Base-by-base conservation (phyloP, 345 rosid genomes). In the Linum lewisii region DNA sequence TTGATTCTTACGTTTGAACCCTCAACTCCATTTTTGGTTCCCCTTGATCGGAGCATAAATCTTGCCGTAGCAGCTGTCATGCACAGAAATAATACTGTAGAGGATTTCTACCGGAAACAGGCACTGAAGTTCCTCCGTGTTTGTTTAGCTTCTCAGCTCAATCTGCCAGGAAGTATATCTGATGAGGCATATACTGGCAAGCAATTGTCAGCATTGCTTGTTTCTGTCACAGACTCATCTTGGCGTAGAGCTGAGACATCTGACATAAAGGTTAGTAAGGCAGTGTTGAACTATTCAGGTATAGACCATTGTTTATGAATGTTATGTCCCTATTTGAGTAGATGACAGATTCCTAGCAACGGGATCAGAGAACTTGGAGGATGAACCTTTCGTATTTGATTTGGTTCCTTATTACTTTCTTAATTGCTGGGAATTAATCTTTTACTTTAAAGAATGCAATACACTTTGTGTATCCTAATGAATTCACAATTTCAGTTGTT, bases 1-100 rank as follows among this genome's bases (percentile, higher is more conserved):
- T 75, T 93, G 73, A 87, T 93, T 77, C 94, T 93, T 59, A 89
- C 94, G 3, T 93, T 93, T 85, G 91, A 87, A 81, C 97, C 99
- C 42, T 72, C 95, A 6, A 93, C 95, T 51, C 94, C 97, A 18
- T 89, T 93, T 82, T 72, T 89, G 78, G 97, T 93, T 67, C 95
- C 99, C 29, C 51, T 93, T 65, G 99, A 93, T 67, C 83, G 91
- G 72, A 89, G 82, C 77, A 82, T 93, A 66, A 87, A 87, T 85
- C 94, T 89, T 72, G 99, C 99, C 62, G 95, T 93, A 49, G 84
- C 85, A 61, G 91, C 97, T 61, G 85, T 89, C 58, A 83, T 79
- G 82, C 75, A 79, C 67, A 85, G 73, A 72, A 80, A 69, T 55
- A 73, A 72, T 32, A 79, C 88, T 67, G 74, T 87, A 69, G 94